Percentiles rank a stretch among this genome's conserved stretches.
phyloP scores from a whole-genome alignment of 2,329 filamentous ascomycete genomes.

The Zymoseptoria tritici region DNA sequence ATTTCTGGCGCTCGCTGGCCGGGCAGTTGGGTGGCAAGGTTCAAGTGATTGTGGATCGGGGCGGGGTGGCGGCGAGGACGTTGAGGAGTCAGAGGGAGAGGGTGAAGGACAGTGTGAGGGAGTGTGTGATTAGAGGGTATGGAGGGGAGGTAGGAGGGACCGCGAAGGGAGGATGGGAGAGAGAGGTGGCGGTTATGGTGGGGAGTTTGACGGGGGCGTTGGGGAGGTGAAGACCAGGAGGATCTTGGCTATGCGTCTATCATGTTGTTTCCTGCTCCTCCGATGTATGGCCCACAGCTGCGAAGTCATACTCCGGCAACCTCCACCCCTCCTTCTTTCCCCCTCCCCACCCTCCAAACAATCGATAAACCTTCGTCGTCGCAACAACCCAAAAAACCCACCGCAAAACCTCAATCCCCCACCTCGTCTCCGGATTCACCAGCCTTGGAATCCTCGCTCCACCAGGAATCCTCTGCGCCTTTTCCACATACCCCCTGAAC shows the following conservation, averaged over 20 bases:
- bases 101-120: constrained; percentile 69
- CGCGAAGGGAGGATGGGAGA: constrained; percentile 57
- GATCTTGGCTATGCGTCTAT: background rate
- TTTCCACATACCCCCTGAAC: constrained; percentile 17
- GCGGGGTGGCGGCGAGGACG: constrained; percentile 76
- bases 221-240: constrained; percentile 7
- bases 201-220: constrained; percentile 65
- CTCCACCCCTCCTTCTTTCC: background rate
- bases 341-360: background rate
- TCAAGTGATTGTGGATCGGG: constrained; percentile 74
- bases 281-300: background rate
- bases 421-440: constrained; percentile 17
- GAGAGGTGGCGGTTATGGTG: constrained; percentile 92
- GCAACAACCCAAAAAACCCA: constrained; percentile 15
- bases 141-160: constrained; percentile 28
- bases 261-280: background rate
- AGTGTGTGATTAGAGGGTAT: constrained; percentile 70
- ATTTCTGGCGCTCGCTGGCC: constrained; percentile 89
- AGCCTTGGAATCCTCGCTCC: constrained; percentile 18
- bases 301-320: background rate
- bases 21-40: constrained; percentile 68
- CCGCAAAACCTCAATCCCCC: constrained; percentile 21
- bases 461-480: constrained; percentile 25
- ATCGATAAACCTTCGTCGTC: constrained; percentile 7
- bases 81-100: constrained; percentile 66